Evolutionary conservation across 495 filamentous ascomycete genomes (phyloP).

Genomic region (Articulospora tetracladia): DNA sequence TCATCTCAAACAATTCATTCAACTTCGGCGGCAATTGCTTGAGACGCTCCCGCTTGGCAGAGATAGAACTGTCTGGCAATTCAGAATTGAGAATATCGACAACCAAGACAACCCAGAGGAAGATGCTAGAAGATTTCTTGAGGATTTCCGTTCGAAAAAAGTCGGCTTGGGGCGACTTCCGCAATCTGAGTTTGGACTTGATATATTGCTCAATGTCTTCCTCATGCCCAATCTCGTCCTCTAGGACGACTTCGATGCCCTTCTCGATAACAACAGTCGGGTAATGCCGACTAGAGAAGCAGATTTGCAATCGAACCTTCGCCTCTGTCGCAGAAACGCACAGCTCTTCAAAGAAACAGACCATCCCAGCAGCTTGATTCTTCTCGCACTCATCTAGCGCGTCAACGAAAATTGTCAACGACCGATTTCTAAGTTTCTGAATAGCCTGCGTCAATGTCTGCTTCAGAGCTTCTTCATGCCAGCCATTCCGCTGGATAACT

Average conservation of each 20-base stretch:
- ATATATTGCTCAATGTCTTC: slow-evolving; percentile 32
- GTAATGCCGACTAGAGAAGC: slow-evolving; percentile 40
- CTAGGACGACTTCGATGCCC: slow-evolving; percentile 27
- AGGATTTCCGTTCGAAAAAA: slow-evolving; percentile 24
- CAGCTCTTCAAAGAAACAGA: slow-evolving; percentile 36
- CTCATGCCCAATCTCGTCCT: slow-evolving; percentile 27
- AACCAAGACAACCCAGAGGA: slow-evolving; percentile 35
- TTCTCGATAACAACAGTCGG: slow-evolving; percentile 29
- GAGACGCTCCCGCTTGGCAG: slow-evolving; percentile 27
- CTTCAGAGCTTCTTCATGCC: slow-evolving; percentile 20
- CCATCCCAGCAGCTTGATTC: slow-evolving; percentile 34
- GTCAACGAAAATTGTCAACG: slow-evolving; percentile 32
- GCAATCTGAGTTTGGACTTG: slow-evolving; percentile 22
- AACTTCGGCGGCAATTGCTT: slow-evolving; percentile 32
- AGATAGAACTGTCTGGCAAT: slow-evolving; percentile 25
- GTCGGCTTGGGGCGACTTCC: slow-evolving; percentile 21
- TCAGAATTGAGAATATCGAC: slow-evolving; percentile 38
- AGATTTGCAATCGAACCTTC: slow-evolving; percentile 27
- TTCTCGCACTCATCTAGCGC: slow-evolving; percentile 37
- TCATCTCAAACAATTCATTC: slow-evolving; percentile 36
- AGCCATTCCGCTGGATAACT: slow-evolving; percentile 18
- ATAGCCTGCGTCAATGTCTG: slow-evolving; percentile 16
- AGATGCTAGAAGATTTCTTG: slow-evolving; percentile 30
- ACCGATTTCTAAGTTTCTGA: slow-evolving; percentile 18
- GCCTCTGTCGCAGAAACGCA: slow-evolving; percentile 18